Conservation (phyloP, 2,329 filamentous ascomycete genomes). For the Phaeosphaeriaceae sp. region DNA sequence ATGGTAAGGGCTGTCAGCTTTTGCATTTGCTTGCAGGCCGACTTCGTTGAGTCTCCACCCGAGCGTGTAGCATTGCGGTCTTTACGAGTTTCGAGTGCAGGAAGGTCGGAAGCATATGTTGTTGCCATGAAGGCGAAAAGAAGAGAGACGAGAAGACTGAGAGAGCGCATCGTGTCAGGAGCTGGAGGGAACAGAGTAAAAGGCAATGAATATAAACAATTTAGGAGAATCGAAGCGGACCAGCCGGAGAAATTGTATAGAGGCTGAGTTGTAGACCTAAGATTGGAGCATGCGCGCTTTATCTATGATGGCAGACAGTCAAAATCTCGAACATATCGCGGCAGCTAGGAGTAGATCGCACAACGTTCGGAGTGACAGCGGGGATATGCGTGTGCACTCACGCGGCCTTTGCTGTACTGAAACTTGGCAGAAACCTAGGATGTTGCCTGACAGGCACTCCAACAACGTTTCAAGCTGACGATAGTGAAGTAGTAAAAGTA, state of each 20-base stretch:
- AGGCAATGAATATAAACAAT: not conserved
- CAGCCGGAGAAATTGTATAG: slow-evolving; percentile 11
- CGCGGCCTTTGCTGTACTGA: slow-evolving; percentile 24
- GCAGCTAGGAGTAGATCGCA: not conserved
- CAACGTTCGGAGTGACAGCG: not conserved
- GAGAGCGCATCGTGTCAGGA: slow-evolving; percentile 22
- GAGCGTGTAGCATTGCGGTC: slow-evolving; percentile 16
- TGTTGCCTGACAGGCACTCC: not conserved
- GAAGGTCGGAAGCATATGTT: slow-evolving; percentile 15
- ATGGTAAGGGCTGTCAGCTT: slow-evolving; percentile 29
- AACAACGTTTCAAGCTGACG: not conserved
- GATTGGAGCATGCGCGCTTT: not conserved
- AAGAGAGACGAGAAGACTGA: slow-evolving; percentile 21
- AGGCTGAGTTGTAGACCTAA: not conserved
- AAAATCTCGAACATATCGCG: not conserved
- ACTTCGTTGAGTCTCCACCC: slow-evolving; percentile 20
- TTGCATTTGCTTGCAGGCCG: slow-evolving; percentile 29
- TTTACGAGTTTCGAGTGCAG: slow-evolving; percentile 28
- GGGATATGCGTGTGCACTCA: slow-evolving; percentile 16
- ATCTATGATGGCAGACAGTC: not conserved
- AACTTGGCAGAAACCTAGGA: slow-evolving; percentile 24
- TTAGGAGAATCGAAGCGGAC: slow-evolving; percentile 14
- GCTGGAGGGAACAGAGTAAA: not conserved
- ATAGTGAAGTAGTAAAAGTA: not conserved
- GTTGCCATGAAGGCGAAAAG: slow-evolving; percentile 28